Percentiles rank a stretch among this genome's conserved stretches.
phyloP scores from a whole-genome alignment of 2,329 filamentous ascomycete species.

The Phoma sp. region DNA sequence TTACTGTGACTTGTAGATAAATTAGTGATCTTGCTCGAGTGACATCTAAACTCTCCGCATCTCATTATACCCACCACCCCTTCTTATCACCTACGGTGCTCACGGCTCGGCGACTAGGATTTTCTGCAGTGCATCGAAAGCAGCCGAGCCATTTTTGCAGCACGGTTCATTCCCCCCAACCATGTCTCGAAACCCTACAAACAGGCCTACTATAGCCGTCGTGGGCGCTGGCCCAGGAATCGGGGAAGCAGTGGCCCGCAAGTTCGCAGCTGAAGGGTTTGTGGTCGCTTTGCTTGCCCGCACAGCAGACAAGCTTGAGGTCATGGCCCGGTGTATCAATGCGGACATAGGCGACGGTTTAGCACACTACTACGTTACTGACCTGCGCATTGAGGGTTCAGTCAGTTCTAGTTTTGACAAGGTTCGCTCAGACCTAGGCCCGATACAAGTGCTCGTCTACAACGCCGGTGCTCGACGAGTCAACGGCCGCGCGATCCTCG shows the following conservation, averaged over 20 bases:
- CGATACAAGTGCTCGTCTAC: conserved; percentile 28
- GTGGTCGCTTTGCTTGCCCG: conserved; percentile 29
- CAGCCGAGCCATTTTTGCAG: no score
- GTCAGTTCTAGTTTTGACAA: conserved; percentile 8
- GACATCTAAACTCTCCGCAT: no score
- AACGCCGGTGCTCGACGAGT: conserved; percentile 30
- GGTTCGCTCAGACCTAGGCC: conserved; percentile 23
- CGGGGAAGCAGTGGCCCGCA: conserved; percentile 32
- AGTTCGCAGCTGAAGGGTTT: conserved; percentile 30
- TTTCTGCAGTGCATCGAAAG: no score
- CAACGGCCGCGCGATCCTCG: conserved; percentile 27
- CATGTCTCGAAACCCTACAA: conserved; percentile 17
- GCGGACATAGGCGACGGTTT: not conserved
- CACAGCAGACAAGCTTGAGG: conserved; percentile 28
- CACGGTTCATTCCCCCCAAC: no score
- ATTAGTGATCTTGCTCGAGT: no score
- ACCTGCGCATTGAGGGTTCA: not conserved
- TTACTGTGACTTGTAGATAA: no score
- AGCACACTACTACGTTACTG: not conserved
- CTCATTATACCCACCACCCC: no score
- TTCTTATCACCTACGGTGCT: no score
- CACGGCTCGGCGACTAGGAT: no score
- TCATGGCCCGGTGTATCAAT: conserved; percentile 22
- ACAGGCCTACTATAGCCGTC: conserved; percentile 28
- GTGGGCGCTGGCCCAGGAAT: conserved; percentile 34